Percentiles rank a stretch among this genome's conserved stretches.
These are phyloP conservation scores for Erucastrum elatum DNA, from an alignment of 345 rosid species.

Conservation along the genomic window DNA sequence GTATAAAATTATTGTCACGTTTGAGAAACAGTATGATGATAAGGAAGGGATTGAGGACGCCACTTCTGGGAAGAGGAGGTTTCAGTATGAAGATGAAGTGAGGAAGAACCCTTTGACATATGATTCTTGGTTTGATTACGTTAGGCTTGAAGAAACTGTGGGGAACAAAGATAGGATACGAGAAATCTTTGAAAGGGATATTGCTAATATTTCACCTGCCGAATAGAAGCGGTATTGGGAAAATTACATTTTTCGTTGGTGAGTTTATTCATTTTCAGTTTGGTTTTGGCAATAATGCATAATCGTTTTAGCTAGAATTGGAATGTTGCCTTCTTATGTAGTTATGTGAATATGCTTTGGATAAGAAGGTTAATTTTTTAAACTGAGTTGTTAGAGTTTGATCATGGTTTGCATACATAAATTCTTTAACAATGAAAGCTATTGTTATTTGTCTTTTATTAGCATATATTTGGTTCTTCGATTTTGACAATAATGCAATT, in stretches of 20 bases:
- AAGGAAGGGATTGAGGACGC: background rate
- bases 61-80: background rate
- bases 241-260: too few species aligned
- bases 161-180: background rate
- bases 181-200: background rate
- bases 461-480: background rate
- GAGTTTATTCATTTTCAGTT: too few species aligned
- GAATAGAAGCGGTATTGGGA: too few species aligned
- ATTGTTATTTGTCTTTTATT: background rate
- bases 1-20: background rate
- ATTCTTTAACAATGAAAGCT: too few species aligned
- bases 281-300: too few species aligned
- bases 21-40: background rate
- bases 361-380: too few species aligned
- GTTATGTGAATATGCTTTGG: too few species aligned
- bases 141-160: background rate
- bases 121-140: slow-evolving; percentile 6
- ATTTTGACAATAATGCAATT: background rate
- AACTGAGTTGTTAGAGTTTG: too few species aligned
- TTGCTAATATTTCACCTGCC: too few species aligned
- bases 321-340: too few species aligned
- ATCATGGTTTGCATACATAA: too few species aligned
- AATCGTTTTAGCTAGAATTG: too few species aligned
- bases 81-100: slow-evolving; percentile 6
- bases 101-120: slow-evolving; percentile 2